Base-by-base conservation (phyloP, 225 moss, liverwort and hornwort species). In the Thuidium tamariscinum region DNA sequence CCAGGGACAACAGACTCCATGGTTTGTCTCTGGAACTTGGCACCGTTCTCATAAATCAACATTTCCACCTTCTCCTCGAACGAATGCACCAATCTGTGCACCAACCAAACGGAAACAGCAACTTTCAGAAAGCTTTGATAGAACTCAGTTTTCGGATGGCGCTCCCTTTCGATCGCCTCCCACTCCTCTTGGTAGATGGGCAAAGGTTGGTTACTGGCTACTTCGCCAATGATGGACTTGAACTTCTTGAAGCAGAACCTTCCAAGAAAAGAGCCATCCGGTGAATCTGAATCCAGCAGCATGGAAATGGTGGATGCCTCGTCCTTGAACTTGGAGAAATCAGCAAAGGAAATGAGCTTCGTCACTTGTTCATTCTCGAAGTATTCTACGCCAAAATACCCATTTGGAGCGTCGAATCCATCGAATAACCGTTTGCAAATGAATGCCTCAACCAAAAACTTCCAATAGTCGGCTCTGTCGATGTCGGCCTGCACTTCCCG, bases 181-280 rank as follows among this genome's bases (percentile, higher is more conserved):
- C 76, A 86, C 56, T 87, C 87, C 27, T 88, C n/a, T 10, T n/a
- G 3, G 67, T 81, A 75, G 13, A 60, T 1, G 22, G 76, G 29
- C 37, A 68, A 87, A 48, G 85, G 71, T 0, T 60, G 60, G 16
- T 86, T 66, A 2, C 5, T 84, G 13, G 1, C 5, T 17, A 54
- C 7, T 5, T 81, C 56, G 44, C 34, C 52, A 48, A 6, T 14
- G 48, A 92, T 84, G 27, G 77, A 72, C 69, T 82, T 84, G 51
- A 89, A 91, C 83, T 92, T 92, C 84, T 86, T 76, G 78, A 92
- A 89, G 77, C 89, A 92, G 59, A 81, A 88, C 7, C 7, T 56
- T 23, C 80, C 88, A 22, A 92, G 88, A 29, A 88, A 91, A 13
- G 86, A 88, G 0, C 0, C 0, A 51, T 86, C 88, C n/a, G 22